Percentiles rank a stretch among this genome's conserved stretches.
These are phyloP conservation scores for Hyphopichia fennica DNA, from an alignment of 1,139 yeast species.

Conservation along the genomic window DNA sequence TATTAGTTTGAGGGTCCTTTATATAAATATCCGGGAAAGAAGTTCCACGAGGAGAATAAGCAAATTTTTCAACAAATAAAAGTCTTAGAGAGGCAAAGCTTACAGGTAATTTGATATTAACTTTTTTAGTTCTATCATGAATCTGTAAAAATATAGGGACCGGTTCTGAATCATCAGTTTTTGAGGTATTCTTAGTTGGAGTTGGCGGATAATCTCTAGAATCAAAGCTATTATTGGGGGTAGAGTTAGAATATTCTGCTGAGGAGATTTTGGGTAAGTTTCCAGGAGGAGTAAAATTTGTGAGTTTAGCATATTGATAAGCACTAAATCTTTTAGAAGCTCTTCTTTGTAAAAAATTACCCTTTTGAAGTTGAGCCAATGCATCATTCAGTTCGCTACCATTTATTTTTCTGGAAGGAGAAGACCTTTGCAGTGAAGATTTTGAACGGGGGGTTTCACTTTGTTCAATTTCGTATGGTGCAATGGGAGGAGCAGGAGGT, in stretches of 20 bases:
- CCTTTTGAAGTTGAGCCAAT: constrained; percentile 72
- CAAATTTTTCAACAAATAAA: constrained; percentile 82
- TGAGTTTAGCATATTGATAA: constrained; percentile 81
- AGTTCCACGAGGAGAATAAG: constrained; percentile 72
- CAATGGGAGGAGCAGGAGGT: neutral
- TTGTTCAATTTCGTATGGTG: neutral
- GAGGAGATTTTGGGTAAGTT: constrained; percentile 14
- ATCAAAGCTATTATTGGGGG: constrained; percentile 1
- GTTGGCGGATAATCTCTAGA: neutral
- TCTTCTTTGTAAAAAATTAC: constrained; percentile 80
- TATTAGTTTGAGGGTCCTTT: constrained; percentile 57
- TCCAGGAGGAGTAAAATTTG: constrained; percentile 45
- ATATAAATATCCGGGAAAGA: constrained; percentile 81
- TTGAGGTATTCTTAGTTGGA: constrained; percentile 1
- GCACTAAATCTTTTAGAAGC: constrained; percentile 94
- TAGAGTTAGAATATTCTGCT: neutral
- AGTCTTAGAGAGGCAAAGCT: constrained; percentile 67
- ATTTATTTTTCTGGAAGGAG: constrained; percentile 1
- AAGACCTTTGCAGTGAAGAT: neutral
- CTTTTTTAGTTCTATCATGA: constrained; percentile 64
- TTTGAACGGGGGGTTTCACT: neutral
- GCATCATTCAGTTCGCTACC: constrained; percentile 45
- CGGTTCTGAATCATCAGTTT: constrained; percentile 3
- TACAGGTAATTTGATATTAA: constrained; percentile 48
- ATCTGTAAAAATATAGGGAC: constrained; percentile 51